phyloP scores from a whole-genome alignment of 2,329 filamentous ascomycete species.

The Ceratocystis colombiana region DNA sequence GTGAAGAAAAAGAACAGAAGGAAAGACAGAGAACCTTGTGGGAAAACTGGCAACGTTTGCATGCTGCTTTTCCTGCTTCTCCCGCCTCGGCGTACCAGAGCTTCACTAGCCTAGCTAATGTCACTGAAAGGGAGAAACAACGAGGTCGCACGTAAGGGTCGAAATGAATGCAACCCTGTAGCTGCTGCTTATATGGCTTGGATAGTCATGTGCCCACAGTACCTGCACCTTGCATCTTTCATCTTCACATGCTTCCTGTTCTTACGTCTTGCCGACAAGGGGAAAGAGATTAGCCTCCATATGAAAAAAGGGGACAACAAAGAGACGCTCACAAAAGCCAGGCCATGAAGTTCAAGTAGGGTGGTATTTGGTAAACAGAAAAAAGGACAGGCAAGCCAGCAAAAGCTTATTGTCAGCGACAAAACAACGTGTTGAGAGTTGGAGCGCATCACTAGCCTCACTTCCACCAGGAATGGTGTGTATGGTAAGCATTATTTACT shows the following conservation, averaged over 20 bases:
- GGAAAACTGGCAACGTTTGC: no score
- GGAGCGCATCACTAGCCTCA: not conserved
- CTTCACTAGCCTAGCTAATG: no score
- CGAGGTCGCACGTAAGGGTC: no score
- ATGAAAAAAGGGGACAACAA: not conserved
- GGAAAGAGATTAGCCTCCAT: not conserved
- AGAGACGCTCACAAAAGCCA: not conserved
- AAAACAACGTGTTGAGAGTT: no score
- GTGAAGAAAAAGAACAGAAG: not conserved
- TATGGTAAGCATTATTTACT: no score
- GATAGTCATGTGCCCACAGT: not conserved
- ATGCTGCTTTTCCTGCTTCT: no score
- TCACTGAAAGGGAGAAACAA: no score
- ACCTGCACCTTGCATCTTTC: not conserved
- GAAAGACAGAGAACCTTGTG: no score
- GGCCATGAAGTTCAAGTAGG: not conserved
- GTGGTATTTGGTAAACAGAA: constrained; percentile 2
- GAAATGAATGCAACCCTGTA: no score
- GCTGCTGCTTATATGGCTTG: no score
- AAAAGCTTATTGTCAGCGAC: not conserved
- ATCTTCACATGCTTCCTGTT: not conserved
- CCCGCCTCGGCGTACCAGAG: no score
- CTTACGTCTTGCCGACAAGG: not conserved
- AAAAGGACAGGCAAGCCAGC: not conserved
- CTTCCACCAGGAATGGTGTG: not conserved